Evolutionary conservation across 805 yeast species (phyloP).

Genomic region (Tetrapisispora namnaoensis): DNA sequence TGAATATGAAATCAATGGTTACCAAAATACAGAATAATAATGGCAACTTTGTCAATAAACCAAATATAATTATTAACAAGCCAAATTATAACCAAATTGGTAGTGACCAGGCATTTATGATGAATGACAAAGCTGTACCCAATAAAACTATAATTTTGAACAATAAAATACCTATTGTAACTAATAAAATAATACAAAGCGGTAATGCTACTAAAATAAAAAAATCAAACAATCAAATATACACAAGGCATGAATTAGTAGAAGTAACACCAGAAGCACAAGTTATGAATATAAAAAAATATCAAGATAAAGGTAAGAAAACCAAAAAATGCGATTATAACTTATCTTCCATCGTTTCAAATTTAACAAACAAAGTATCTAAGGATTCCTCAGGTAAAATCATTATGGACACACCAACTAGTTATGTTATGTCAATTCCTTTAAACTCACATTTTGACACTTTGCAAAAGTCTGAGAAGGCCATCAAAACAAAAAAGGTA

Average conservation of each 20-base stretch:
- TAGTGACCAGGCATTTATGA: background rate
- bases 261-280: background rate
- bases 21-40: background rate
- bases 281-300: constrained; percentile 1
- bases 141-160: background rate
- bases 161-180: constrained; percentile 1
- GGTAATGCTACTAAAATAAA: background rate
- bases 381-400: constrained; percentile 15
- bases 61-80: background rate
- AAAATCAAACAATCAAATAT: background rate
- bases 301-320: constrained; percentile 10
- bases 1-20: background rate
- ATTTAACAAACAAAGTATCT: constrained; percentile 20
- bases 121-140: background rate
- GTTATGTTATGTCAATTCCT: constrained; percentile 20
- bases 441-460: constrained; percentile 26
- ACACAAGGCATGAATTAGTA: background rate
- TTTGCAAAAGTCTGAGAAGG: constrained; percentile 28
- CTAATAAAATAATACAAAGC: background rate
- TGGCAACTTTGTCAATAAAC: background rate
- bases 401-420: constrained; percentile 21
- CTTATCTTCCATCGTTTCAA: constrained; percentile 15
- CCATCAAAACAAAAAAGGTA: constrained; percentile 15
- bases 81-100: background rate
- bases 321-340: constrained; percentile 12